Percentiles rank a stretch among this genome's conserved stretches.
Evolutionary conservation across 257 asterid genomes (phyloP).

Genomic region (Anisodus acutangulus): DNA sequence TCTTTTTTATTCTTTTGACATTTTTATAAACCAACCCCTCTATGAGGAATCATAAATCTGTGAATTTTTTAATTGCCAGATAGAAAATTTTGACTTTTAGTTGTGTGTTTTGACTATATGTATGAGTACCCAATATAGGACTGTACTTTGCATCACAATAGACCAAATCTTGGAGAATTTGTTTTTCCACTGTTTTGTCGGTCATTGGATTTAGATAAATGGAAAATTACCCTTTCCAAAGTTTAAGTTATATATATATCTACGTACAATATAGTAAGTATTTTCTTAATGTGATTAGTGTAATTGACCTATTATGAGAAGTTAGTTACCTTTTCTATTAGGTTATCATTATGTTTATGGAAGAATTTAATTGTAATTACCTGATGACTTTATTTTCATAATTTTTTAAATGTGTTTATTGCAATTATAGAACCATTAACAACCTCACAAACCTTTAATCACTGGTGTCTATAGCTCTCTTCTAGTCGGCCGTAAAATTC

Average conservation of each 20-base stretch:
- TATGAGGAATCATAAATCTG: not conserved
- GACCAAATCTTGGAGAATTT: not conserved
- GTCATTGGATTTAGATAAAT: conserved; percentile 4
- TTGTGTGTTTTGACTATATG: not conserved
- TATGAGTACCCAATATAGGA: not conserved
- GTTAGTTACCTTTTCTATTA: not conserved
- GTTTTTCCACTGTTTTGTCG: conserved; percentile 25
- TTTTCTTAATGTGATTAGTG: not conserved
- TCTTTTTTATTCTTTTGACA: not conserved
- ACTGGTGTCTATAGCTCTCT: no score
- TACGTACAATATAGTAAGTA: not conserved
- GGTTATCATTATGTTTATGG: not conserved
- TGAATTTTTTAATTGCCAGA: not conserved
- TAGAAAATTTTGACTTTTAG: not conserved
- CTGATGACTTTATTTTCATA: not conserved
- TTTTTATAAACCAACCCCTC: not conserved
- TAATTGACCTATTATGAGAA: not conserved
- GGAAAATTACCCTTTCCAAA: not conserved
- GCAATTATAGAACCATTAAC: no score
- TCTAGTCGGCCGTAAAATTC: no score
- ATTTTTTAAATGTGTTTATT: no score
- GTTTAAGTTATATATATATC: not conserved
- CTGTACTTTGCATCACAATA: conserved; percentile 19
- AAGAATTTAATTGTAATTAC: not conserved
- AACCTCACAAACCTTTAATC: no score